Base-by-base conservation (phyloP, 2,329 filamentous ascomycete species). In the Elsinoe batatas region DNA sequence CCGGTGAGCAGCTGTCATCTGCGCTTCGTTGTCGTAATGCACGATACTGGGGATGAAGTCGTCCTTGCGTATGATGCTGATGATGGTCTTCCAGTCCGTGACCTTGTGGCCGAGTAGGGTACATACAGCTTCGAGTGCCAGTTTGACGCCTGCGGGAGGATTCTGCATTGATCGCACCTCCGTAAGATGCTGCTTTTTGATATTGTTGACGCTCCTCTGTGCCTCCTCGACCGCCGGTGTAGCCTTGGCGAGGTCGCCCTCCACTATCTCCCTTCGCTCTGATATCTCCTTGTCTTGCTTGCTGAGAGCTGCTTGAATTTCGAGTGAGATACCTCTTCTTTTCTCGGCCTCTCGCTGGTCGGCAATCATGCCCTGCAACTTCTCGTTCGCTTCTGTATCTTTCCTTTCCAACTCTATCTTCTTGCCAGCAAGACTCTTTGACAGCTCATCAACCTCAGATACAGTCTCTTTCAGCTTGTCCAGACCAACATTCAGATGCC, bases 41-140 rank as follows among this genome's bases (percentile, higher is more conserved):
- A 97, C 87, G 65, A 98, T 98, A 72, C 88, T 96, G 49, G 90
- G 88, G 71, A 98, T 97, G 72, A 98, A 98, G 67, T 97, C 91
- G 65, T 97, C 93, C 57, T 83, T 83, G 64, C 91, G 88, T 58
- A 98, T 83, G 59, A 97, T 87, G 53, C 80, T 84, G 69, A 94
- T 87, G 58, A 97, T 89, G 11, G 82, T 84, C 75, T 91, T 95
- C 93, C 93, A 98, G 67, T 87, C 88, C 57, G 84, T 81, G 58
- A 89, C 85, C 70, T 87, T 93, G 73, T 97, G 89, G 12, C 91
- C 91, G 55, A 98, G 82, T 47, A 98, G 75, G 0, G 91, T 93
- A 74, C 93, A 97, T 5, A 98, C 94, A n/a, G 93, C 88, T 68
- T 97, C 91, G 57, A 98, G 79, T 1, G 93, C 89, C 63, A 97